These are phyloP conservation scores for Eucalyptus erythrocorys DNA, from an alignment of 345 rosid genomes.

Conservation along the genomic window DNA sequence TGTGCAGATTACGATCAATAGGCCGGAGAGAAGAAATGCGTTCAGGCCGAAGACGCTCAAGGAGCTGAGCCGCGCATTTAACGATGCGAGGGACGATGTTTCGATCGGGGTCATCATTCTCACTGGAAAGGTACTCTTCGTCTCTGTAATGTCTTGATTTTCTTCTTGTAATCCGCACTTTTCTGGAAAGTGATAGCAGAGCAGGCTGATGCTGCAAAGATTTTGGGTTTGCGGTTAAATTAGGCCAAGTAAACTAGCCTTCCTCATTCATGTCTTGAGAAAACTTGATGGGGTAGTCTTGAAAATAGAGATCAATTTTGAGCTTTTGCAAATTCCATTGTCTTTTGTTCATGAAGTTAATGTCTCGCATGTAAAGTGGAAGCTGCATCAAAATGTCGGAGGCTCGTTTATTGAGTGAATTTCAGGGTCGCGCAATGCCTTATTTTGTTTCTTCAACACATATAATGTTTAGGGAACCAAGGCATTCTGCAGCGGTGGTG, in stretches of 20 bases:
- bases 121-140: slow-evolving; percentile 56
- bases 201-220: not conserved
- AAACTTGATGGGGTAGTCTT: not conserved
- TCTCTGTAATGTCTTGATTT: not conserved
- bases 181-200: not conserved
- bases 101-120: slow-evolving; percentile 77
- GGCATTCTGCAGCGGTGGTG: slow-evolving; percentile 95
- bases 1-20: slow-evolving; percentile 58
- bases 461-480: slow-evolving; percentile 52
- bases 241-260: not conserved
- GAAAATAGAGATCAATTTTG: not conserved
- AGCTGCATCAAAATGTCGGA: not conserved
- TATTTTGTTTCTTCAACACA: not conserved
- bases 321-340: not conserved
- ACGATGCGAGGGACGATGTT: slow-evolving; percentile 75
- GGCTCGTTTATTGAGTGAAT: not conserved
- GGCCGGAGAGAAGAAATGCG: slow-evolving; percentile 82
- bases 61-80: slow-evolving; percentile 70
- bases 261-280: not conserved
- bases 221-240: not conserved
- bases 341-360: not conserved
- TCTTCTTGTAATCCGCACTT: not conserved
- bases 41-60: slow-evolving; percentile 68
- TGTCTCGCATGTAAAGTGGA: not conserved
- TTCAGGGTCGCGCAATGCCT: not conserved